Percentiles rank a stretch among this genome's conserved stretches.
Evolutionary conservation across 2,329 filamentous ascomycete species (phyloP).

Genomic region (Davidsoniella eucalypti): DNA sequence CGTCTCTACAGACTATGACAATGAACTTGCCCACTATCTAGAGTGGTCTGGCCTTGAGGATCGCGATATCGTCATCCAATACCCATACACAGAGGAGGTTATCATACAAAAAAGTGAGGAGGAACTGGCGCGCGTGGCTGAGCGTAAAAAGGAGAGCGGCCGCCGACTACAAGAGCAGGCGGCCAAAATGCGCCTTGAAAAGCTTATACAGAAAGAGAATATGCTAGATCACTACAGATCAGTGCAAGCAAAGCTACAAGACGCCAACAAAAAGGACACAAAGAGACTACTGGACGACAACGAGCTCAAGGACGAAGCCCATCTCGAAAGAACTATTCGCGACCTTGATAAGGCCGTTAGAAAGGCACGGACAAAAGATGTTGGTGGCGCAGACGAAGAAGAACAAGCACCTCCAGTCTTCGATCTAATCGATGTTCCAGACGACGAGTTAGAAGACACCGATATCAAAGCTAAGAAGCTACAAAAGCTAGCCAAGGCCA

Average conservation of each 20-base stretch:
- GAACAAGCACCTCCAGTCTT: conserved; percentile 74
- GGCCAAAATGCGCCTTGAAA: conserved; percentile 91
- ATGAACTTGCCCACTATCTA: conserved; percentile 58
- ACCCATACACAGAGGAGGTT: conserved; percentile 83
- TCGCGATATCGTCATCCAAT: conserved; percentile 75
- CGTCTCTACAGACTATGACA: conserved; percentile 66
- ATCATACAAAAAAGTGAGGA: conserved; percentile 86
- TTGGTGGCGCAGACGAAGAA: conserved; percentile 60
- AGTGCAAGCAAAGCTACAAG: conserved; percentile 53
- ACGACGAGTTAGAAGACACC: conserved; percentile 86
- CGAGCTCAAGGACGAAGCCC: conserved; percentile 79
- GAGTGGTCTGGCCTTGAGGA: conserved; percentile 90
- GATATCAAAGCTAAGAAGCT: conserved; percentile 82
- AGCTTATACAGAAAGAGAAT: conserved; percentile 87
- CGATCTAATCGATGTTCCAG: conserved; percentile 71
- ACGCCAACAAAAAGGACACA: conserved; percentile 79
- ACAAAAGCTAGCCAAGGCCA: conserved; percentile 84
- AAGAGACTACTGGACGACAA: conserved; percentile 74
- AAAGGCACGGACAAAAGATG: conserved; percentile 81
- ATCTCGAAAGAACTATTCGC: conserved; percentile 68
- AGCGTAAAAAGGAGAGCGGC: conserved; percentile 89
- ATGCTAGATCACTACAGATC: conserved; percentile 89
- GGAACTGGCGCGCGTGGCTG: conserved; percentile 75
- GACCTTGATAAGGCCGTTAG: conserved; percentile 84
- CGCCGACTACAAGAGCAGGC: conserved; percentile 86